These are phyloP conservation scores for Balansia obtecta DNA, from an alignment of 2,329 filamentous ascomycete genomes.

Conservation along the genomic window DNA sequence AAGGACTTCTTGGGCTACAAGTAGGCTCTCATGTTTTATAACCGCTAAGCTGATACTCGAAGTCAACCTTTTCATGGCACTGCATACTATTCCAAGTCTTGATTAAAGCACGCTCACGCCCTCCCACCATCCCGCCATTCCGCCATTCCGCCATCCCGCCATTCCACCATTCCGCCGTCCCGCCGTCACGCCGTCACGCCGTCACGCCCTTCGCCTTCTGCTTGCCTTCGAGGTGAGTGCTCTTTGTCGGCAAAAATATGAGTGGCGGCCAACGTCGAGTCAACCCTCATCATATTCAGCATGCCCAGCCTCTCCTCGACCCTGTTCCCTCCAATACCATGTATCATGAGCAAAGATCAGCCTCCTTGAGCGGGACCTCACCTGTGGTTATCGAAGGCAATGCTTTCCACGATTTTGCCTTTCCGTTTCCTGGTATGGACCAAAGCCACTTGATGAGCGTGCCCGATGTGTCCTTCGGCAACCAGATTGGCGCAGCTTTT, in stretches of 20 bases:
- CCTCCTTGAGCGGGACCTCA: constrained; percentile 11
- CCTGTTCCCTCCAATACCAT: constrained; percentile 12
- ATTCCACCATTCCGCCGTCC: too few species aligned
- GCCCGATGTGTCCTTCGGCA: constrained; percentile 21
- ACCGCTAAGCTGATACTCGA: not conserved
- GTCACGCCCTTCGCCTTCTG: not conserved
- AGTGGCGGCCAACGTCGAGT: constrained; percentile 16
- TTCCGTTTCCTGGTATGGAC: constrained; percentile 31
- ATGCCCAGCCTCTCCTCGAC: constrained; percentile 18
- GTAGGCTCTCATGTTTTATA: too few species aligned
- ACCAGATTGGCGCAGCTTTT: constrained; percentile 21
- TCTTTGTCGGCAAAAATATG: constrained; percentile 14
- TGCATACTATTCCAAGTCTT: not conserved
- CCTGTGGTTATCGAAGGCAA: constrained; percentile 29
- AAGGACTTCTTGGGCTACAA: not conserved
- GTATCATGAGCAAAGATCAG: constrained; percentile 12
- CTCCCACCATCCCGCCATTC: too few species aligned
- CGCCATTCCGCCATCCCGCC: too few species aligned
- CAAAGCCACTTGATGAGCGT: constrained; percentile 14
- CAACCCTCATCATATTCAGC: constrained; percentile 16
- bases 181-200: too few species aligned
- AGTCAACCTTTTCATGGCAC: constrained; percentile 1
- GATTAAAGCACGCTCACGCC: not conserved
- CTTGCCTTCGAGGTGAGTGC: not conserved
- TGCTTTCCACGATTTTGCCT: constrained; percentile 41